Conservation (phyloP, 345 rosid species). For the Nasturtium officinale region DNA sequence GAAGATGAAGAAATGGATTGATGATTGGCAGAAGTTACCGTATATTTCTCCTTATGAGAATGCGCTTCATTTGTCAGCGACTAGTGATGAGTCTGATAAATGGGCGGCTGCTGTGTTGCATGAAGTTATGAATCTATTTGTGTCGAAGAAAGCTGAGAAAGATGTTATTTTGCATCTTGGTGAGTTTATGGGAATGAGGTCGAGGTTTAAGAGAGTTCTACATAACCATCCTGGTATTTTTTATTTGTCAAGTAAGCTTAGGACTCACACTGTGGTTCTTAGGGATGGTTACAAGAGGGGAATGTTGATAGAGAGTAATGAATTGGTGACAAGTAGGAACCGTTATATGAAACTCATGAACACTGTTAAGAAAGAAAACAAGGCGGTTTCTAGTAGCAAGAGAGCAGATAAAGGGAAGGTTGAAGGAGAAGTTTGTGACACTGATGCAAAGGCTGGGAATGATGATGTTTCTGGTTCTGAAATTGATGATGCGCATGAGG, state of each 20-base stretch:
- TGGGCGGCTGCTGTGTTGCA: constrained; percentile 77
- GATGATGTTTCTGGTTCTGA: constrained; percentile 49
- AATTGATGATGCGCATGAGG: constrained; percentile 35
- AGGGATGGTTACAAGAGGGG: constrained; percentile 82
- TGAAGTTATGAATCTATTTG: constrained; percentile 74
- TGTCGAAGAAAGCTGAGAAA: constrained; percentile 71
- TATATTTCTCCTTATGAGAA: constrained; percentile 82
- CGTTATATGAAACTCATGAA: constrained; percentile 83
- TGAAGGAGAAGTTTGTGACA: constrained; percentile 45
- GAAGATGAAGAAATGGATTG: constrained; percentile 71
- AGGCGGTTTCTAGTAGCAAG: constrained; percentile 44
- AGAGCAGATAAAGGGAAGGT: constrained; percentile 47
- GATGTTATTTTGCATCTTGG: constrained; percentile 62
- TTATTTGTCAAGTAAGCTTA: constrained; percentile 70
- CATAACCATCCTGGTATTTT: constrained; percentile 73
- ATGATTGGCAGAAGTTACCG: constrained; percentile 89
- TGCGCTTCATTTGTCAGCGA: constrained; percentile 56
- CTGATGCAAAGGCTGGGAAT: constrained; percentile 49
- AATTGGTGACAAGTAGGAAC: constrained; percentile 57
- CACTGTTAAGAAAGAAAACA: constrained; percentile 50
- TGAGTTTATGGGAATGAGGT: constrained; percentile 72
- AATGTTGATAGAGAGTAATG: constrained; percentile 59
- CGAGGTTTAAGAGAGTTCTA: constrained; percentile 86
- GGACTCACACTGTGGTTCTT: constrained; percentile 75
- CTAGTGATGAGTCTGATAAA: constrained; percentile 75